Base-by-base conservation (phyloP, 106 monocot species). In the Acorus gramineus region DNA sequence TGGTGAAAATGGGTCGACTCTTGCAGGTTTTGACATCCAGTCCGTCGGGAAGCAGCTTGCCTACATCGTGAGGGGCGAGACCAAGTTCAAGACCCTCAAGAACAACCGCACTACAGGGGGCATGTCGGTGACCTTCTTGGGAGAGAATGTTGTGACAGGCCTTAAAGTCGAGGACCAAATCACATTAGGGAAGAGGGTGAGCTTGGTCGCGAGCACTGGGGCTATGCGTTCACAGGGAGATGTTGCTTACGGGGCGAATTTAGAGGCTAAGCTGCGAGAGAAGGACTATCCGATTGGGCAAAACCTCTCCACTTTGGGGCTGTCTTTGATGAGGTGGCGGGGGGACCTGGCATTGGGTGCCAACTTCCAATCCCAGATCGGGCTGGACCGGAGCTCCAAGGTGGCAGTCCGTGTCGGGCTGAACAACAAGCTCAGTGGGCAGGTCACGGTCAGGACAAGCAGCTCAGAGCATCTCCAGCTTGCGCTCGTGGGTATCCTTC, bases 241-340 rank as follows among this genome's bases (percentile, higher is more conserved):
- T 64, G 77, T 67, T 3, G 91, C 96, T 8, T 96, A 85, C 66
- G 96, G 91, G 46, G 96, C 91, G 28, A 96, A 88, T 44, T 57
- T 96, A 65, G 96, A 96, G 71, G 85, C 75, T n/a, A 79, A 78
- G 49, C 72, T 96, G 5, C 66, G 81, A 45, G 96, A 91, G 49
- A 85, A 87, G 70, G 87, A 91, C 52, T 85, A 77, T 53, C 91
- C 91, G 8, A 83, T 91, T 51, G 85, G 87, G 3, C 91, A 91
- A 62, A 66, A 79, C 11, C 64, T 91, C 11, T 78, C 85, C 6
- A 85, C 91, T 11, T 60, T 96, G 65, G 91, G 85, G 1, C 72
- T 91, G n/a, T 96, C 96, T 55, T 58, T 96, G 51, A 88, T 96
- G 87, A 88, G 70, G 60, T 91, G 91, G 91, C 82, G 87, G 8